These are phyloP conservation scores for Ceratocystis albifundus DNA, from an alignment of 2,329 filamentous ascomycete genomes.

Conservation along the genomic window DNA sequence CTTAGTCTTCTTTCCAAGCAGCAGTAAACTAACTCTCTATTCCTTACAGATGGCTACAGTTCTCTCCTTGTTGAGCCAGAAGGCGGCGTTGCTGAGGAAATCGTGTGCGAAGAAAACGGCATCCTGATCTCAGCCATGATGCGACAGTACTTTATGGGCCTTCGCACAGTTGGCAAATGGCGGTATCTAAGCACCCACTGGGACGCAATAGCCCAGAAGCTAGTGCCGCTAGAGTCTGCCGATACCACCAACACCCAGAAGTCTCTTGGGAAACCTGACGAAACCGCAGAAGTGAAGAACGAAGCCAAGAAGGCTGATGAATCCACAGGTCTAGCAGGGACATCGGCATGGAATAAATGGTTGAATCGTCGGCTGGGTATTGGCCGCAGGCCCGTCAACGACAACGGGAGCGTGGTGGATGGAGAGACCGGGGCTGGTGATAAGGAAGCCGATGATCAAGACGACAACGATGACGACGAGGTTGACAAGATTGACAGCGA, in stretches of 20 bases:
- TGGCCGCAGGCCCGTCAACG: conserved; percentile 18
- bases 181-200: conserved; percentile 61
- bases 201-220: conserved; percentile 48
- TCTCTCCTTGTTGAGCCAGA: conserved; percentile 63
- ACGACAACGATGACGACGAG: conserved; percentile 30
- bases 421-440: conserved; percentile 24
- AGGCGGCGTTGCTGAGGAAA: conserved; percentile 63
- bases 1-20: neutral
- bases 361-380: conserved; percentile 17
- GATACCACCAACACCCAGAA: conserved; percentile 23
- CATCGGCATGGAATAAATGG: conserved; percentile 20
- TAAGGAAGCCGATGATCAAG: conserved; percentile 20
- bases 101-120: conserved; percentile 78
- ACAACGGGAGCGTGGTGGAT: conserved; percentile 21
- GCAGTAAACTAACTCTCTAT: neutral
- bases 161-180: conserved; percentile 74
- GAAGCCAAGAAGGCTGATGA: conserved; percentile 13
- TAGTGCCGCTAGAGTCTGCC: conserved; percentile 16
- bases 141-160: conserved; percentile 80
- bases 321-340: neutral
- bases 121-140: conserved; percentile 77
- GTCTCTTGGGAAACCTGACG: conserved; percentile 26
- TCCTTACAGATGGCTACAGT: conserved; percentile 55
- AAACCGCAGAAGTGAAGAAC: conserved; percentile 29
- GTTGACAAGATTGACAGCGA: conserved; percentile 43